Base-by-base conservation (phyloP, 169 alveolate species). In the Besnoitia besnoiti region DNA sequence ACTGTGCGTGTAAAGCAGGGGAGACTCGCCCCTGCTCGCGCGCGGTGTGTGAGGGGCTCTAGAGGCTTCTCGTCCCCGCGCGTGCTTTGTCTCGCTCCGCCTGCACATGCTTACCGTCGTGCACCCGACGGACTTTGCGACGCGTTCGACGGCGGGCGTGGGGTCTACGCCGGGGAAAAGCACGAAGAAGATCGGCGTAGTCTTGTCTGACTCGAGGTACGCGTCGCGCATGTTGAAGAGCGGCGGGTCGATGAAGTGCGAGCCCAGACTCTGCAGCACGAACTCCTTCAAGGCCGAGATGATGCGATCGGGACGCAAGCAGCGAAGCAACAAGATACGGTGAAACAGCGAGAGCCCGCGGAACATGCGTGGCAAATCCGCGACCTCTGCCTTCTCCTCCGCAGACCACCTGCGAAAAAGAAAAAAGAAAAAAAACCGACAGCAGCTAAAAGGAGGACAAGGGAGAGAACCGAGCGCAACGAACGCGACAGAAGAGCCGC, bases 301-400 rank as follows among this genome's bases (percentile, higher is more conserved):
- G 79, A 98, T 93, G 92, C 99, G 96, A 94, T 98, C 99, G 89
- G 99, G 99, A 85, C 99, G 97, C 95, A 98, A 95, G 33, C 98
- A 98, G 92, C 99, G 96, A 76, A 98, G 95, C 39, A 98, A 96
- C 85, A 98, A 95, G 85, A 98, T 95, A 93, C 98, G 97, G 51
- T 98, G 98, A 97, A 98, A 98, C 84, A 95, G 97, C 35, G 97
- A 95, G 59, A 98, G 84, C 85, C 97, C 98, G 88, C 98, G 96
- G 94, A 96, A 97, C 67, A 97, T 93, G 85, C 99, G 96, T 35
- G 99, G 99, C 85, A 98, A 93, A 80, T 98, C 99, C 44, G 98
- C 98, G 46, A 93, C 95, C 96, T 98, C 99, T 44, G 99, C 99
- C 94, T 97, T 97, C 96, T 98, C 99, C 92, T 98, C 99, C 75